Conservation (phyloP, 768 basidiomycete genomes). For the Cyclocybe aegerita region DNA sequence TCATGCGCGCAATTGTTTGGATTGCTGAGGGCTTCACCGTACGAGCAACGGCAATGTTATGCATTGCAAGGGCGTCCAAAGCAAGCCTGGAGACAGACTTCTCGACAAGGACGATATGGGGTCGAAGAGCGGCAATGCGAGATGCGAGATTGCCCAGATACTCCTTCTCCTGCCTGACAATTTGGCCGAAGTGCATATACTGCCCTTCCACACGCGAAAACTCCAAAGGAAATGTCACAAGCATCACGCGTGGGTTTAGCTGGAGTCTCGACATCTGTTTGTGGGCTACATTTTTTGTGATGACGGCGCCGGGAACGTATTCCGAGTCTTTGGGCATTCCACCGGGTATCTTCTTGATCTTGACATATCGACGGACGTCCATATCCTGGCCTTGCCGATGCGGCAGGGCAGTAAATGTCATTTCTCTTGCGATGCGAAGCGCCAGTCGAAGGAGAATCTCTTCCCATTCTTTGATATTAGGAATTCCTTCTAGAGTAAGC, state of each 20-base stretch:
- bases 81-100: slow-evolving; percentile 90
- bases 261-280: slow-evolving; percentile 88
- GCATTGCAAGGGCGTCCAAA: slow-evolving; percentile 79
- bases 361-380: slow-evolving; percentile 93
- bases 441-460: slow-evolving; percentile 78
- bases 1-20: slow-evolving; percentile 88
- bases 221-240: slow-evolving; percentile 93
- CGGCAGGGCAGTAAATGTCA: slow-evolving; percentile 69
- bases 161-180: slow-evolving; percentile 90
- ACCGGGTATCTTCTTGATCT: slow-evolving; percentile 98
- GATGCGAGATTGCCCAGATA: slow-evolving; percentile 85
- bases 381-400: slow-evolving; percentile 89
- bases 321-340: slow-evolving; percentile 91
- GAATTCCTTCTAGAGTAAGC: slow-evolving; percentile 78
- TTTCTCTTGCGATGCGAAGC: slow-evolving; percentile 80
- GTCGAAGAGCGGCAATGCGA: slow-evolving; percentile 87
- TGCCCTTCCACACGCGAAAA: slow-evolving; percentile 92
- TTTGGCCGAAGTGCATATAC: slow-evolving; percentile 89
- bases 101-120: slow-evolving; percentile 91
- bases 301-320: slow-evolving; percentile 95
- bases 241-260: slow-evolving; percentile 90
- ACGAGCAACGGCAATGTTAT: slow-evolving; percentile 88
- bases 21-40: slow-evolving; percentile 88
- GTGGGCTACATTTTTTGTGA: slow-evolving; percentile 97
- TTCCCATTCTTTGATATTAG: slow-evolving; percentile 87